Conservation (phyloP, 2,329 filamentous ascomycete species). For the Spiromastix sp. region DNA sequence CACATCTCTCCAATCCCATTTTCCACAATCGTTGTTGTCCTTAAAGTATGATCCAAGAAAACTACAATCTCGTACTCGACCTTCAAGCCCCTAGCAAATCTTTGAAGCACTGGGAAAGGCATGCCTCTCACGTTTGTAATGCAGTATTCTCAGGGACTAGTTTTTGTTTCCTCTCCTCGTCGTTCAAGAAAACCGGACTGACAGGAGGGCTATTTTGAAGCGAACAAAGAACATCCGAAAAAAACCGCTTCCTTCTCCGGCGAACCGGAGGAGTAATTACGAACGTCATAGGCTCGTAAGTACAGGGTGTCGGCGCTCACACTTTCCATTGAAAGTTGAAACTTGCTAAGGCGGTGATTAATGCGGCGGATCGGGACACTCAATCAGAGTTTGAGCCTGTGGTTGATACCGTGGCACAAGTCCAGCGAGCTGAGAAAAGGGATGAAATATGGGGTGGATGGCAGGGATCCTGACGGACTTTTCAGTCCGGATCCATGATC, state of each 20-base stretch:
- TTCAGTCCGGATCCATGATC: too few species aligned
- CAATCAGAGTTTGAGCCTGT: constrained; percentile 38
- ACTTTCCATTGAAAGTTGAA: constrained; percentile 36
- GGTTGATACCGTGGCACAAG: constrained; percentile 45
- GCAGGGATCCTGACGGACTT: too few species aligned
- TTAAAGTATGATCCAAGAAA: constrained; percentile 6
- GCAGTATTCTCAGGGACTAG: constrained; percentile 81
- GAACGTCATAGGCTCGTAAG: constrained; percentile 17
- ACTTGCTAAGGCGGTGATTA: constrained; percentile 52
- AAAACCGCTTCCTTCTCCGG: constrained; percentile 63
- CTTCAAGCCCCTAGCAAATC: constrained; percentile 15
- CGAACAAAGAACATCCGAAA: constrained; percentile 93
- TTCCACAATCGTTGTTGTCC: constrained; percentile 9
- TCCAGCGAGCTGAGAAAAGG: constrained; percentile 32
- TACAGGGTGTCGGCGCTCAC: constrained; percentile 44
- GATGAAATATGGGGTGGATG: constrained; percentile 26
- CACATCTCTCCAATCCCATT: not conserved
- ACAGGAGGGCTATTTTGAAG: constrained; percentile 56
- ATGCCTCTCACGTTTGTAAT: constrained; percentile 46
- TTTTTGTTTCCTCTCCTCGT: constrained; percentile 95
- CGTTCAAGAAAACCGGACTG: constrained; percentile 21
- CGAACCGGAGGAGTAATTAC: constrained; percentile 22
- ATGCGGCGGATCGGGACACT: constrained; percentile 54
- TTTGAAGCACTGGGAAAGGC: constrained; percentile 10
- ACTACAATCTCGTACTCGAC: constrained; percentile 18